phyloP scores from a whole-genome alignment of 192 early-diverging fungal genomes.

The Chytriomyces sp. region DNA sequence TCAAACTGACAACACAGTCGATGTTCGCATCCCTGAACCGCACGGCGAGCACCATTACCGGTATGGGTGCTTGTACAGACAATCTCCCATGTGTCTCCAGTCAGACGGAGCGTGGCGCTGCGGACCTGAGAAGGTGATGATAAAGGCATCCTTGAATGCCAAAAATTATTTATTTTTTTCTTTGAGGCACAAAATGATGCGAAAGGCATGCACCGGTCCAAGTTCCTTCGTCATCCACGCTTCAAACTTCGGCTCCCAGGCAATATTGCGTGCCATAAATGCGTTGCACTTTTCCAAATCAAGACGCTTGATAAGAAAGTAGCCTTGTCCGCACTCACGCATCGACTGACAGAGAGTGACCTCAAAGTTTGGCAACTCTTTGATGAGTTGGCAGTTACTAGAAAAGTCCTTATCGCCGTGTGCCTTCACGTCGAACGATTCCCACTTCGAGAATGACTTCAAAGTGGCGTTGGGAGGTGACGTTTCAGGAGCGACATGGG shows the following conservation, averaged over 20 bases:
- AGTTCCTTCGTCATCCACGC: constrained; percentile 17
- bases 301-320: constrained; percentile 12
- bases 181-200: not conserved
- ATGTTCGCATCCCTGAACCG: no score
- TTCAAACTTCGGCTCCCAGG: not conserved
- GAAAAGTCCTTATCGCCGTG: constrained; percentile 17
- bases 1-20: no score
- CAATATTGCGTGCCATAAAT: not conserved
- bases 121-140: not conserved
- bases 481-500: not conserved
- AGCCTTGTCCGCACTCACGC: constrained; percentile 20
- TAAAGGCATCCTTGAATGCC: constrained; percentile 14
- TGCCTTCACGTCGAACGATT: not conserved
- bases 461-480: not conserved
- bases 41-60: no score
- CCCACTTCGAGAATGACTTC: not conserved
- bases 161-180: no score
- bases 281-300: not conserved
- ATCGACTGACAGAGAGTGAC: constrained; percentile 11
- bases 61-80: constrained; percentile 21
- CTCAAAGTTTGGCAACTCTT: not conserved
- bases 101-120: not conserved
- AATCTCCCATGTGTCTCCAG: constrained; percentile 23
- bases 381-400: not conserved
- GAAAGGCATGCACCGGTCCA: not conserved